phyloP scores from a whole-genome alignment of 441 rosid genomes.

The Corymbia citriodora region DNA sequence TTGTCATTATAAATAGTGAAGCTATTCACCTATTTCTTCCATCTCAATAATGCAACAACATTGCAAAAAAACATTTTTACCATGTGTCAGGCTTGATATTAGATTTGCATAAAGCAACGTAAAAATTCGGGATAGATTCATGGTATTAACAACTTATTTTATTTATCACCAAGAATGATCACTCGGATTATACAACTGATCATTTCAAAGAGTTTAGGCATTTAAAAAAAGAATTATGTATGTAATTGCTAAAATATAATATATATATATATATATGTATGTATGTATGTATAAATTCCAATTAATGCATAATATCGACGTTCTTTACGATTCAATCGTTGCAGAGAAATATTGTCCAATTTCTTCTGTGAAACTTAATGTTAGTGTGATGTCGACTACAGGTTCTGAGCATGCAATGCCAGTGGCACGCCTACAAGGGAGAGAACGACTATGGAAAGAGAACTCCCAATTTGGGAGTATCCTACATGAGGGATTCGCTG shows the following conservation, averaged over 20 bases:
- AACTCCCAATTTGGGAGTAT: background rate
- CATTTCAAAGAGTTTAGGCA: background rate
- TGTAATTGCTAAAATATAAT: too few relatives aligned
- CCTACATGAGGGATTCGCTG: background rate
- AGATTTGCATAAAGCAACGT: background rate
- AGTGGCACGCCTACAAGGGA: background rate
- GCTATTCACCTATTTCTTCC: too few relatives aligned
- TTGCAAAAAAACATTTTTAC: too few relatives aligned
- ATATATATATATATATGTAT: background rate
- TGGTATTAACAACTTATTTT: background rate
- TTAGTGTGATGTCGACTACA: background rate
- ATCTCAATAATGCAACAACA: too few relatives aligned
- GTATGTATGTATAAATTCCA: background rate
- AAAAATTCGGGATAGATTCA: background rate
- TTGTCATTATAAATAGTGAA: too few relatives aligned
- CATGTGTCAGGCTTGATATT: background rate
- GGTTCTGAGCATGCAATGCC: background rate
- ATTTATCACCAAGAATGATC: background rate
- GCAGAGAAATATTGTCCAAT: background rate
- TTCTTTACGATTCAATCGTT: background rate
- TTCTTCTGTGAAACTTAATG: background rate
- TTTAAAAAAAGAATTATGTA: too few relatives aligned
- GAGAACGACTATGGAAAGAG: background rate
- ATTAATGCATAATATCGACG: background rate
- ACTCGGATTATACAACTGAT: background rate